phyloP scores from a whole-genome alignment of 148 eudicot genomes.

The Cornus suecica region DNA sequence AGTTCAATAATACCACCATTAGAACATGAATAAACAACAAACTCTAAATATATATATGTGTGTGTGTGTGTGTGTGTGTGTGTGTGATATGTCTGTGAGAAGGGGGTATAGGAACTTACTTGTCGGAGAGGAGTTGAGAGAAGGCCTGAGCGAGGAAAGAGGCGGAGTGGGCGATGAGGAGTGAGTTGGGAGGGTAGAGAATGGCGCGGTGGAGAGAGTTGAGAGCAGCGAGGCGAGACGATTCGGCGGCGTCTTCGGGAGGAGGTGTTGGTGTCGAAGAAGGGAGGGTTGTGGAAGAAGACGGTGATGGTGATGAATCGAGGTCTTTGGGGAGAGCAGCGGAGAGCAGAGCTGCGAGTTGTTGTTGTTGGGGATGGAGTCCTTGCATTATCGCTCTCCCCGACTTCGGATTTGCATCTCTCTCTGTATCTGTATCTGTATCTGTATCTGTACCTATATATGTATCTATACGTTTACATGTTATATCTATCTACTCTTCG shows the following conservation, averaged over 20 bases:
- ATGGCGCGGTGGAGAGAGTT: conserved; percentile 71
- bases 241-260: conserved; percentile 44
- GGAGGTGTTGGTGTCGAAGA: conserved; percentile 50
- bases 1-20: neutral
- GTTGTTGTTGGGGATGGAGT: conserved; percentile 79
- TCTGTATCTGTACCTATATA: neutral
- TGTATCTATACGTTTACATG: neutral
- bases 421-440: neutral
- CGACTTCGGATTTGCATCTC: neutral
- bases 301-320: conserved; percentile 20
- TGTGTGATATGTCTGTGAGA: neutral
- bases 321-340: conserved; percentile 47
- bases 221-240: conserved; percentile 60
- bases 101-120: conserved; percentile 29
- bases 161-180: conserved; percentile 78
- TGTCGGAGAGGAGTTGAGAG: conserved; percentile 76
- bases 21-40: neutral
- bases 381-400: conserved; percentile 54
- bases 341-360: conserved; percentile 55
- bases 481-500: no score
- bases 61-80: neutral
- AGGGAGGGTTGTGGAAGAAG: conserved; percentile 23
- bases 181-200: conserved; percentile 70
- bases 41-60: neutral
- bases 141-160: conserved; percentile 76